Percentiles rank a stretch among this genome's conserved stretches.
Evolutionary conservation across 2,329 filamentous ascomycete genomes (phyloP).

Genomic region (Fusarium succisae): DNA sequence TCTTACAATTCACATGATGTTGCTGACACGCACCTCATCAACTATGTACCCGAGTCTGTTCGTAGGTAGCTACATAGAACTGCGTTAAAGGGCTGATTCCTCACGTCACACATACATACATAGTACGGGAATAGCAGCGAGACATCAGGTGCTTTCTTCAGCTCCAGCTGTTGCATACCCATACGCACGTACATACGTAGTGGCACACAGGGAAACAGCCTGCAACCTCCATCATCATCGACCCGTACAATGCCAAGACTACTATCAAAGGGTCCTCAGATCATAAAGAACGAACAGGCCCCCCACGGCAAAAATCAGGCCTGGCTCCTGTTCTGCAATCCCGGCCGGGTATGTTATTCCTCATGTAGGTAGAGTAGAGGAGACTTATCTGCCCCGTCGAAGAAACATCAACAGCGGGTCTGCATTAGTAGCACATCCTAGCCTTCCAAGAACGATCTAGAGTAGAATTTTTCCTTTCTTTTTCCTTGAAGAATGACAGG

Average conservation of each 20-base stretch:
- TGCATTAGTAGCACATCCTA: background rate
- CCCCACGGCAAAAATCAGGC: background rate
- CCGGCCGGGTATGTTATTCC: slow-evolving; percentile 10
- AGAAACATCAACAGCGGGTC: slow-evolving; percentile 10
- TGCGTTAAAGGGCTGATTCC: background rate
- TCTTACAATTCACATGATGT: slow-evolving; percentile 36
- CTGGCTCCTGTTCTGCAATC: background rate
- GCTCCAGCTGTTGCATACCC: background rate
- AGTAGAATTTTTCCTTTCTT: slow-evolving; percentile 18
- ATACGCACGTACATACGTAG: background rate
- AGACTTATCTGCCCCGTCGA: background rate
- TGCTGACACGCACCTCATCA: slow-evolving; percentile 32
- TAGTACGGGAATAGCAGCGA: background rate
- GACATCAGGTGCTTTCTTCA: slow-evolving; percentile 1
- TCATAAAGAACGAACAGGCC: slow-evolving; percentile 5
- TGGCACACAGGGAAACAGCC: slow-evolving; percentile 7
- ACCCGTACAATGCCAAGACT: slow-evolving; percentile 8
- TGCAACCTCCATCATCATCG: slow-evolving; percentile 11
- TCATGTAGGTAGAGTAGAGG: background rate
- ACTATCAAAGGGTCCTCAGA: slow-evolving; percentile 22
- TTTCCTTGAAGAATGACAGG: background rate
- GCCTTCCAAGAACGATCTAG: background rate
- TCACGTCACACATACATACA: slow-evolving; percentile 23
- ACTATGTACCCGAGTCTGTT: background rate
- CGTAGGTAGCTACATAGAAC: background rate